Evolutionary conservation across 257 asterid species (phyloP), one percentile per base, ranked within the genome.

Genomic region (Ligustrum vulgare): DNA sequence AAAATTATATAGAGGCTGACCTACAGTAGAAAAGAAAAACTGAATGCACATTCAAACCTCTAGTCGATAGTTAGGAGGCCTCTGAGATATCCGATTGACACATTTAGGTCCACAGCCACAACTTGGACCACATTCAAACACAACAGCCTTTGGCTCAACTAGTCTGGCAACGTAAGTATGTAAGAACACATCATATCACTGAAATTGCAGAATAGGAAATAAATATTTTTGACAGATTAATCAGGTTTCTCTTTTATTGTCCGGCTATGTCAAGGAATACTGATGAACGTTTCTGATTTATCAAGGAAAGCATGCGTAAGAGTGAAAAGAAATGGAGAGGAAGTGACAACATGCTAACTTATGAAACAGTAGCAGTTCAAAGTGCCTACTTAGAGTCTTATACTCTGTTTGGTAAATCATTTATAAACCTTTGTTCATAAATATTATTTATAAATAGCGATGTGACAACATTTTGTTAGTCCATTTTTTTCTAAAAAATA

Each of bases 111-210:
- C 98, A 67, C 98, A 93, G 22, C 92, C 86, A 79, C 98, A 93
- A 64, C 80, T 82, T 37, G 94, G 86, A 67, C 96, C 96, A 43
- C 98, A 93, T 71, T 93, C 98, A 77, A 93, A 93, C 13, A 94
- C 96, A 54, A 90, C 93, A 1, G 87, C 91, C 80, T 89, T 93
- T 33, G 98, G 90, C 78, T 92, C 98, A 62, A 89, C 83, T n/a
- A 94, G 62, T 80, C 92, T 87, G 78, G 11, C 74, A 74, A 71
- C 67, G 13, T 45, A 69, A 11, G 77, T 28, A 83, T 69, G 78
- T 43, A 56, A 47, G 72, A 54, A 25, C 1, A 8, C 15, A 8
- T 60, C 34, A 60, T 6, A 12, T 13, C 15, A 11, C 32, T 60
- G 35, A 60, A 25, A 9, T 60, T 60, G 18, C 18, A 0, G 18